Evolutionary conservation across 2,329 filamentous ascomycete species (phyloP).

Genomic region (Penicillium vulpinum): DNA sequence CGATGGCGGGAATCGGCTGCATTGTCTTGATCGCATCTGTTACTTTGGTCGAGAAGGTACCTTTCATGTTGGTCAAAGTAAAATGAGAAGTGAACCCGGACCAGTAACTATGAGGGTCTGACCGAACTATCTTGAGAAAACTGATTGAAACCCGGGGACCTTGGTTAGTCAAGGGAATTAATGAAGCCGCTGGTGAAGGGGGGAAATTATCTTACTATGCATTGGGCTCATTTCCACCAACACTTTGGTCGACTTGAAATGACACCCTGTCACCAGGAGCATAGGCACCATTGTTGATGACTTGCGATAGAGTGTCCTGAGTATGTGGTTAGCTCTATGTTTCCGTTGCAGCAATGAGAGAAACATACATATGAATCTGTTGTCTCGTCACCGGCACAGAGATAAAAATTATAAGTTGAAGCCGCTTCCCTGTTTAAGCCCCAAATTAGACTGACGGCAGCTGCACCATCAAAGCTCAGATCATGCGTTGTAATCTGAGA

Average conservation of each 20-base stretch:
- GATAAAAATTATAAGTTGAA: constrained; percentile 54
- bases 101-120: constrained; percentile 48
- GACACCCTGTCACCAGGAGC: constrained; percentile 45
- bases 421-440: constrained; percentile 13
- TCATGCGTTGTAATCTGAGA: constrained; percentile 51
- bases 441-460: constrained; percentile 44
- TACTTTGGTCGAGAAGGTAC: constrained; percentile 51
- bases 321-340: constrained; percentile 3
- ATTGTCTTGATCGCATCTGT: constrained; percentile 29
- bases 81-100: constrained; percentile 64
- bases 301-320: constrained; percentile 44
- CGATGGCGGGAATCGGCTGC: constrained; percentile 9
- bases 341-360: not conserved
- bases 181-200: not conserved
- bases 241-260: constrained; percentile 46
- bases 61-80: constrained; percentile 64
- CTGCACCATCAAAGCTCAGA: constrained; percentile 50
- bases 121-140: constrained; percentile 61
- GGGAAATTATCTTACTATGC: constrained; percentile 52
- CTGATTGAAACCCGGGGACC: constrained; percentile 33
- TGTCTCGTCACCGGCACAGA: constrained; percentile 62
- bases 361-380: constrained; percentile 47
- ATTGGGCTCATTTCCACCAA: constrained; percentile 51
- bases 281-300: constrained; percentile 42
- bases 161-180: not conserved